These are phyloP conservation scores for Penicillium robsamsonii DNA, from an alignment of 495 filamentous ascomycete genomes.

Conservation along the genomic window DNA sequence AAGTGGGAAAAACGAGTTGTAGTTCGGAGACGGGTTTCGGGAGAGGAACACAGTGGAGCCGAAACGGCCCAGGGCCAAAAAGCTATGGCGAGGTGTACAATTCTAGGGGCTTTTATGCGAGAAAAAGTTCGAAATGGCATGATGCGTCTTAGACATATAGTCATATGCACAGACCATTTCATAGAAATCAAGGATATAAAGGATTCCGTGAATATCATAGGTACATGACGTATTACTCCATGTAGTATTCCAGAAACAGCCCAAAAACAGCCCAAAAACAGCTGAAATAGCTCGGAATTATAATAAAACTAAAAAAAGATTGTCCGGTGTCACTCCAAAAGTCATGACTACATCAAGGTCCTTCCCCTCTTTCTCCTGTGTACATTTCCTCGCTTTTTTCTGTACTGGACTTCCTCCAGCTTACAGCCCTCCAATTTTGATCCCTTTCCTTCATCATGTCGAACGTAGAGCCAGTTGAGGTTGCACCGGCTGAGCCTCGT, in stretches of 20 bases:
- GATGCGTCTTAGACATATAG: background rate
- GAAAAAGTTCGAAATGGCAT: background rate
- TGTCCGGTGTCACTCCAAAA: constrained; percentile 9
- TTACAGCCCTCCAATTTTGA: background rate
- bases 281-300: too few species aligned
- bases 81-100: too few species aligned
- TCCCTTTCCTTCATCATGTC: constrained; percentile 8
- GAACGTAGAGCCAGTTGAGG: background rate
- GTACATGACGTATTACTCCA: background rate
- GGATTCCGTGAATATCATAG: too few species aligned
- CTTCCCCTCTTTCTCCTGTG: constrained; percentile 20
- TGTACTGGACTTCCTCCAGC: constrained; percentile 9
- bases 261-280: too few species aligned
- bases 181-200: background rate
- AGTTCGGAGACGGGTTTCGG: background rate
- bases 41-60: background rate
- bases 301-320: constrained; percentile 1
- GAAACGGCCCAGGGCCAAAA: background rate
- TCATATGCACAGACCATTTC: background rate
- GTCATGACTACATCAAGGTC: constrained; percentile 10
- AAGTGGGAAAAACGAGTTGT: background rate
- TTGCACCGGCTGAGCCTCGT: constrained; percentile 7
- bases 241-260: background rate
- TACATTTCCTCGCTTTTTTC: constrained; percentile 8
- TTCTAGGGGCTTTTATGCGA: background rate